These are phyloP conservation scores for Plasmodium blacklocki DNA, from an alignment of 169 alveolate species.

Conservation along the genomic window DNA sequence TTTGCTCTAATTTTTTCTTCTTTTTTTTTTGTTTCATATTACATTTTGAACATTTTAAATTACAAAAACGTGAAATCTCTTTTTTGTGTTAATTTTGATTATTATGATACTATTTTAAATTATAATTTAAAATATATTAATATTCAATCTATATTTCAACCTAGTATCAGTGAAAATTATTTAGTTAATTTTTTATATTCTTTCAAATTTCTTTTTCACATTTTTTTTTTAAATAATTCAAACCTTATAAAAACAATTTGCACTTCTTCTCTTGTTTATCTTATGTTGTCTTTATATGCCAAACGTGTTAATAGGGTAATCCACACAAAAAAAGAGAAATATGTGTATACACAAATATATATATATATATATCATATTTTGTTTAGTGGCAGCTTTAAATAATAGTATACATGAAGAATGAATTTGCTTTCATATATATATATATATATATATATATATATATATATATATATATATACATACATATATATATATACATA, in stretches of 20 bases:
- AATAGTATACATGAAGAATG: neutral
- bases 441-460: slow-evolving; percentile 2
- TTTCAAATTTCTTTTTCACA: slow-evolving; percentile 55
- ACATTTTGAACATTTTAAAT: slow-evolving; percentile 36
- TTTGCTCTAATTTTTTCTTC: slow-evolving; percentile 66
- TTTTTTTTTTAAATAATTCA: slow-evolving; percentile 54
- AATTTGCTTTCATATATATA: neutral
- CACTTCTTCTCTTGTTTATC: slow-evolving; percentile 29
- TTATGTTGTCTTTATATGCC: slow-evolving; percentile 51
- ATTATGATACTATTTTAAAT: slow-evolving; percentile 40
- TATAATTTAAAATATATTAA: slow-evolving; percentile 26
- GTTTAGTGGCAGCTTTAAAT: neutral
- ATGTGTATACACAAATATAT: slow-evolving; percentile 4
- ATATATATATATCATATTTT: neutral
- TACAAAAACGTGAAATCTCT: slow-evolving; percentile 25
- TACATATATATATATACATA: neutral
- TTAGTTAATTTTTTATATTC: slow-evolving; percentile 45
- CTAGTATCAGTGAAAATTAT: slow-evolving; percentile 67
- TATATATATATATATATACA: neutral
- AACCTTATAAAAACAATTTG: slow-evolving; percentile 25
- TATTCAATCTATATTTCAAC: slow-evolving; percentile 21
- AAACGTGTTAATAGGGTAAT: slow-evolving; percentile 67
- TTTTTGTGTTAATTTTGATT: slow-evolving; percentile 58
- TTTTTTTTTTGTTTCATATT: slow-evolving; percentile 55
- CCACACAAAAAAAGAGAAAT: neutral